Base-by-base conservation (phyloP, 1,139 yeast species). In the Debaryomyces sp. region DNA sequence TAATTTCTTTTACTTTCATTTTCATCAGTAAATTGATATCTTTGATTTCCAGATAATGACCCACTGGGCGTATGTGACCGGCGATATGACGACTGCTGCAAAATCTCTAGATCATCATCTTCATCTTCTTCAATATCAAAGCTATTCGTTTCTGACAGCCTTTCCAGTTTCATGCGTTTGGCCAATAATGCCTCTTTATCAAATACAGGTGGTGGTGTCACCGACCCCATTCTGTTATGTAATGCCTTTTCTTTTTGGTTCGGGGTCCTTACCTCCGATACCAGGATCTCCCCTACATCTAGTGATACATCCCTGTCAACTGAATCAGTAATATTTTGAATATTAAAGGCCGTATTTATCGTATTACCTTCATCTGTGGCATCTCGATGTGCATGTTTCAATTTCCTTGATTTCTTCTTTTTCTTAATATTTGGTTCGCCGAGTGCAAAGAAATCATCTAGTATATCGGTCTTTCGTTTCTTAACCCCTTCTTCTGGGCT, bases 381-480 rank as follows among this genome's bases (percentile, higher is more conserved):
- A 30, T 35, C 18, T 8, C n/a, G 17, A 8, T 30, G 43, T 7
- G n/a, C 29, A 10, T 30, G 26, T 24, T 36, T 35, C 18, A 40
- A 13, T 27, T 42, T 49, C 46, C 50, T 51, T 32, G 43, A 34
- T 39, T 52, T 56, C 51, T 63, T 61, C 51, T 63, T 64, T 50
- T 59, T 61, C 44, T 54, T 59, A 39, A 53, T 45, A 8, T 22
- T 18, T 6, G 53, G 48, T 21, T 53, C 51, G 18, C 63, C 56
- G 10, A 68, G 50, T 10, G 68, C 67, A 48, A 70, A 70, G 51
- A 70, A 70, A 43, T 69, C 75, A 51, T 70, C 74, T 50, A 33
- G 30, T 50, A 44, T 37, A 50, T 33, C 46, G 48, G 47, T 47
- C 49, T 47, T 50, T 57, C 51, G 44, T 54, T 38, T 51, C 44